A percentile compares a stretch with the other conserved stretches of the same genome.
Conservation (phyloP, 2,329 filamentous ascomycete genomes). For the Fusarium zealandicum region DNA sequence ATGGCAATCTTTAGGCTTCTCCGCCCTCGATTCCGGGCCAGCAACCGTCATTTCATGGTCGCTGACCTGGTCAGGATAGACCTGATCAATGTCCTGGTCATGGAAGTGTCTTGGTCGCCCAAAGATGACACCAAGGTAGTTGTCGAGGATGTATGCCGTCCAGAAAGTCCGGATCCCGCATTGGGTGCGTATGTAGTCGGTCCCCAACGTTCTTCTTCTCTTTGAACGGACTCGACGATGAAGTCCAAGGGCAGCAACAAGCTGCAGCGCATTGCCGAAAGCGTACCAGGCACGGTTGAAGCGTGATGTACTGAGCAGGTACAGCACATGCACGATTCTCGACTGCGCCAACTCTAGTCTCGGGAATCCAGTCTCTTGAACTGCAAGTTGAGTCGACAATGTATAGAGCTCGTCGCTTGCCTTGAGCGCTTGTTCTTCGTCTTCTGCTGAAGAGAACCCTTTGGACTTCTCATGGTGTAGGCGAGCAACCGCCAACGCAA, state of each 20-base stretch:
- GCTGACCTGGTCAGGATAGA: slow-evolving; percentile 61
- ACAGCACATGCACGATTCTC: slow-evolving; percentile 63
- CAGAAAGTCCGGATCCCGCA: slow-evolving; percentile 66
- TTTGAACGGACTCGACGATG: slow-evolving; percentile 39
- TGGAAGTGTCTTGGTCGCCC: slow-evolving; percentile 67
- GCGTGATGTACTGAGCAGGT: slow-evolving; percentile 64
- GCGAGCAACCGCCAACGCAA: slow-evolving; percentile 56
- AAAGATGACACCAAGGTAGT: slow-evolving; percentile 69
- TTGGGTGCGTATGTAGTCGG: slow-evolving; percentile 57
- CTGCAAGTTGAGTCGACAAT: slow-evolving; percentile 50
- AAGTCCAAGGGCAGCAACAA: slow-evolving; percentile 55
- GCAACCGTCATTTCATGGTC: slow-evolving; percentile 62
- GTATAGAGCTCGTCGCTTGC: slow-evolving; percentile 54
- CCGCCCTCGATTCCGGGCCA: slow-evolving; percentile 44
- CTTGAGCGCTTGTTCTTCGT: slow-evolving; percentile 38
- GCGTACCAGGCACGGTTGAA: slow-evolving; percentile 68
- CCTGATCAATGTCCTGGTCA: slow-evolving; percentile 69
- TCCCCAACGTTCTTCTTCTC: slow-evolving; percentile 18
- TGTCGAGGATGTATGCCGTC: slow-evolving; percentile 68
- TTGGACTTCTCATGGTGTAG: slow-evolving; percentile 53
- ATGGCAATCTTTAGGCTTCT: slow-evolving; percentile 52
- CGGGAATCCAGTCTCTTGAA: slow-evolving; percentile 60
- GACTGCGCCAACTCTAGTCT: slow-evolving; percentile 65
- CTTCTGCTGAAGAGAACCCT: slow-evolving; percentile 30
- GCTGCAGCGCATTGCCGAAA: slow-evolving; percentile 64